phyloP scores from a whole-genome alignment of 805 yeast genomes.

The Wickerhamiella bombiphila region DNA sequence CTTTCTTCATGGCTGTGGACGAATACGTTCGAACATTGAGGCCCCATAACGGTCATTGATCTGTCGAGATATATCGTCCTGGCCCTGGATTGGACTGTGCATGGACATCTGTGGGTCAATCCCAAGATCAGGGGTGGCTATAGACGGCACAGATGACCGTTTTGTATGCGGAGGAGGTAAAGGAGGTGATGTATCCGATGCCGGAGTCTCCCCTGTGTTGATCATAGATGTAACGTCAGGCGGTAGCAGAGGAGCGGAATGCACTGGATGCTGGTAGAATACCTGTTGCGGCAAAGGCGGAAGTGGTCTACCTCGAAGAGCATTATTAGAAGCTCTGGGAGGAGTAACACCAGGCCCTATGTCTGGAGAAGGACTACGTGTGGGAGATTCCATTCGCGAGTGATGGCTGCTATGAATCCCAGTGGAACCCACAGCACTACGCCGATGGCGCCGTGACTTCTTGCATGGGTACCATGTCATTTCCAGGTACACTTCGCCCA shows the following conservation, averaged over 20 bases:
- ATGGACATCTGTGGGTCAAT: no score
- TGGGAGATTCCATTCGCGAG: neutral
- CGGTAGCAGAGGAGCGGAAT: neutral
- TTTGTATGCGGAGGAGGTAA: neutral
- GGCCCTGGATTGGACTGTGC: constrained; percentile 2
- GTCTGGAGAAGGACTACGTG: neutral
- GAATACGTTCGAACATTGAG: constrained; percentile 19
- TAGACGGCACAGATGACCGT: neutral
- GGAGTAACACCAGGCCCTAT: no score
- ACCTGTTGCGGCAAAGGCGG: neutral
- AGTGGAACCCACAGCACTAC: neutral
- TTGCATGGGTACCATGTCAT: constrained; percentile 72
- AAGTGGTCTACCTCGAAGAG: neutral
- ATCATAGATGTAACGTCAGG: no score
- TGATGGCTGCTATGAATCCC: neutral
- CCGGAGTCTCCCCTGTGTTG: neutral
- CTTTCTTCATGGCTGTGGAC: neutral
- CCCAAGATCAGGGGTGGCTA: neutral
- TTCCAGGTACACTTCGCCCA: constrained; percentile 80
- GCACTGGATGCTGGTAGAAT: neutral
- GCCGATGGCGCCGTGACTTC: constrained; percentile 6
- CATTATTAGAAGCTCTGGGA: neutral
- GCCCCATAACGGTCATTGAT: constrained; percentile 26
- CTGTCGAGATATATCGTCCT: constrained; percentile 18
- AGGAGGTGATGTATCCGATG: neutral